These are phyloP conservation scores for Arthrobotrys megalospora DNA, from an alignment of 2,329 filamentous ascomycete genomes.

Conservation along the genomic window DNA sequence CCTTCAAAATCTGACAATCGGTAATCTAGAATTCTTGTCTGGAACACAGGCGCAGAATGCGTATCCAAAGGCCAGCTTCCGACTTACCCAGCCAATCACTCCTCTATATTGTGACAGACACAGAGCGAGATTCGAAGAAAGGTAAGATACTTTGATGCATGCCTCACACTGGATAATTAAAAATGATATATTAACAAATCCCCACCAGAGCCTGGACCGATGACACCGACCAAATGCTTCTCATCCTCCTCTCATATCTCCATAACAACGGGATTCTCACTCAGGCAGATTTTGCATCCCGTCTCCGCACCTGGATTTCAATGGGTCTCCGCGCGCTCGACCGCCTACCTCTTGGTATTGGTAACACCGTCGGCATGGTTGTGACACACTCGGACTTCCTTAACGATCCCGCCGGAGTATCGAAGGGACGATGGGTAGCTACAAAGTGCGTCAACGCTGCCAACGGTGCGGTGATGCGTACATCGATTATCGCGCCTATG, in stretches of 20 bases:
- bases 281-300: conserved; percentile 69
- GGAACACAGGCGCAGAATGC: conserved; percentile 65
- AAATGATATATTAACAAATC: neutral
- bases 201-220: conserved; percentile 71
- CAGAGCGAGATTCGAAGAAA: conserved; percentile 68
- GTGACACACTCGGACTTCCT: conserved; percentile 68
- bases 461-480: conserved; percentile 73
- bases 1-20: neutral
- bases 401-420: conserved; percentile 67
- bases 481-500: conserved; percentile 71
- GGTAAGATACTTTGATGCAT: conserved; percentile 9
- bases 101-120: conserved; percentile 70
- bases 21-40: conserved; percentile 69
- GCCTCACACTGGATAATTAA: neutral
- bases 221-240: conserved; percentile 72
- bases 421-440: conserved; percentile 69
- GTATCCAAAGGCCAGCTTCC: conserved; percentile 69
- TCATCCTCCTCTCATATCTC: conserved; percentile 71
- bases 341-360: conserved; percentile 71
- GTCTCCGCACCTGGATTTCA: conserved; percentile 70
- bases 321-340: conserved; percentile 70
- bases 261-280: conserved; percentile 68
- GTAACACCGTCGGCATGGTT: conserved; percentile 70
- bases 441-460: conserved; percentile 68
- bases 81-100: conserved; percentile 67